Evolutionary conservation across 352 stramenopile genomes (phyloP).

Genomic region (Pythium rhizo-oryzae): DNA sequence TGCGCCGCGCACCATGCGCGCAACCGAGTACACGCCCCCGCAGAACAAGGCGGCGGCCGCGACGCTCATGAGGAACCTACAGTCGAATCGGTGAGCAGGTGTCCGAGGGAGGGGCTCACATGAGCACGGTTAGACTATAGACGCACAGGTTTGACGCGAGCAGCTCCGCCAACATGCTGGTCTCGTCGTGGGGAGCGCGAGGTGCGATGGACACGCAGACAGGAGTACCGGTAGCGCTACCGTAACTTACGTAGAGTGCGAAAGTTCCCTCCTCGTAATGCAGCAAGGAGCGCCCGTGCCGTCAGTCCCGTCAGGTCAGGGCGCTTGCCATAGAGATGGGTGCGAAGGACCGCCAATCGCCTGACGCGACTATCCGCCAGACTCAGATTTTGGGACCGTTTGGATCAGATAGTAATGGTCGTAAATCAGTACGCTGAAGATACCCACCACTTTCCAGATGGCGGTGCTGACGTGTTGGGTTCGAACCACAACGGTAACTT

Average conservation of each 20-base stretch:
- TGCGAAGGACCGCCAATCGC: conserved; percentile 2
- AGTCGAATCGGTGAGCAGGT: neutral
- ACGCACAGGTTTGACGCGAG: conserved; percentile 11
- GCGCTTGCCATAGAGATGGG: conserved; percentile 6
- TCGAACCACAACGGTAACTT: neutral
- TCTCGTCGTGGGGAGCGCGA: neutral
- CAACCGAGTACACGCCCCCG: conserved; percentile 33
- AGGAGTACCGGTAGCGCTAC: neutral
- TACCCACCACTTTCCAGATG: conserved; percentile 4
- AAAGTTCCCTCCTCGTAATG: neutral
- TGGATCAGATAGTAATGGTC: neutral
- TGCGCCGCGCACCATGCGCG: conserved; percentile 26
- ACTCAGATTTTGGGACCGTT: conserved; percentile 5
- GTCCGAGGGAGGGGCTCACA: neutral
- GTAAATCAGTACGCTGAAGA: conserved; percentile 21
- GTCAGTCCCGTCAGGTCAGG: neutral
- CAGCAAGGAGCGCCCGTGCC: neutral
- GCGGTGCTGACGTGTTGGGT: conserved; percentile 7
- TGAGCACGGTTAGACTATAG: neutral
- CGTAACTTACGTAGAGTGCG: neutral
- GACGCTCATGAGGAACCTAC: conserved; percentile 20
- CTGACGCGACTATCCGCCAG: neutral
- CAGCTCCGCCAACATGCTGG: conserved; percentile 10
- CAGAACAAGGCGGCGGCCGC: conserved; percentile 39
- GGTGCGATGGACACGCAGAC: neutral